Evolutionary conservation across 441 rosid species (phyloP), one percentile per base, ranked within the genome.

Genomic region (Pelargonium myrrhifolium): DNA sequence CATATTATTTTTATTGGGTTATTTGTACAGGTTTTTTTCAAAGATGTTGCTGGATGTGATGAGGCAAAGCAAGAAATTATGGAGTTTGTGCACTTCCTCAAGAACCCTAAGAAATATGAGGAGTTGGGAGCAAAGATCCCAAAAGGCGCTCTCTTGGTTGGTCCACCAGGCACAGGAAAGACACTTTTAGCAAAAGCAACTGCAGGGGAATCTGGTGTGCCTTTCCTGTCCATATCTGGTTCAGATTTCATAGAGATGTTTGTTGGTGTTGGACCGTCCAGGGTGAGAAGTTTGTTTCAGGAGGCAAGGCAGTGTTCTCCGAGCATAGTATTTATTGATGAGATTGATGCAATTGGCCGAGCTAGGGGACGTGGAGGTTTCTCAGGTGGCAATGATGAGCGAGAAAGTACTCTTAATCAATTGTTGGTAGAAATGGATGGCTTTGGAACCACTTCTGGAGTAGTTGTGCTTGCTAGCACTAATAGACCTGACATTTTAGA

Each of bases 241-340:
- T 87, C 93, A 6, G 93, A 87, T 78, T 87, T 87, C 80, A 84
- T 86, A 88, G 93, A 87, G 85, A 87, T 87, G 93, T 87, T 87
- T 75, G 93, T 87, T 59, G 93, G 93, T 42, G 93, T 87, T 74
- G 93, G 93, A 51, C 93, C 93, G 5, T 85, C 93, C 2, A 85
- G 93, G 79, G 93, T 87, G 61, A 83, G 93, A 70, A 77, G 84
- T 72, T 79, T 87, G 84, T 87, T 87, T 75, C 90, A 84, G 71
- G 93, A 87, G 71, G 90, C 93, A 49, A 85, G 93, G 74, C 85
- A 83, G 65, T 69, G 84, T 72, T 84, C 90, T 24, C 90, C 90
- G n/a, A 84, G 90, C 71, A 87, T 87, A 67, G 73, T 87, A 67
- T 87, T 87, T 70, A 87, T 87, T 10, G 90, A 87, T 77, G 93